phyloP scores from a whole-genome alignment of 768 basidiomycete species.

The Lactarius trivialis region DNA sequence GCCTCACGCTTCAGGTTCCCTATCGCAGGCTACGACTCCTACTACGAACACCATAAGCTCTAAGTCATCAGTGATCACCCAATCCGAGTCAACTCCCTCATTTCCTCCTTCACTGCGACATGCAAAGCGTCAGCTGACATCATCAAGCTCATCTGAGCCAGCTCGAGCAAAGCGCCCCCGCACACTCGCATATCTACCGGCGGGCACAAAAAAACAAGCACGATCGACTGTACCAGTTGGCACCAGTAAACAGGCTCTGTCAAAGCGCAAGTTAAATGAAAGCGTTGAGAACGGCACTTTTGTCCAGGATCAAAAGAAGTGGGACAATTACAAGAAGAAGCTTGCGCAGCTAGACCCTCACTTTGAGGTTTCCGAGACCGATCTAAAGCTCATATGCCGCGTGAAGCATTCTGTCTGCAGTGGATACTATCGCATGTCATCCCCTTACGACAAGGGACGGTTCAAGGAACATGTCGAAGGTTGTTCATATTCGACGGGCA shows the following conservation, averaged over 20 bases:
- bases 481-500: neutral
- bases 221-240: no score
- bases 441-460: neutral
- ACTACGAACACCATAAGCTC: no score
- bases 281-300: neutral
- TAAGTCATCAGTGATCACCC: no score
- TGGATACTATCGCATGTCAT: neutral
- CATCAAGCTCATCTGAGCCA: no score
- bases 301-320: neutral
- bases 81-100: no score
- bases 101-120: no score
- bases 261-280: neutral
- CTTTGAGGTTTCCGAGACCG: neutral
- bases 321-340: neutral
- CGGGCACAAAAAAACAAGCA: no score
- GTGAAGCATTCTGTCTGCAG: neutral
- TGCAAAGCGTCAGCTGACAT: no score
- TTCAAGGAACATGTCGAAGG: neutral
- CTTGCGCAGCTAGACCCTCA: neutral
- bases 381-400: neutral
- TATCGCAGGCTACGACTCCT: no score
- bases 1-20: no score
- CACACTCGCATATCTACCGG: no score
- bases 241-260: neutral
- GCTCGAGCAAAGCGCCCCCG: no score